Evolutionary conservation across 495 filamentous ascomycete genomes (phyloP).

Genomic region (Neurospora discreta): DNA sequence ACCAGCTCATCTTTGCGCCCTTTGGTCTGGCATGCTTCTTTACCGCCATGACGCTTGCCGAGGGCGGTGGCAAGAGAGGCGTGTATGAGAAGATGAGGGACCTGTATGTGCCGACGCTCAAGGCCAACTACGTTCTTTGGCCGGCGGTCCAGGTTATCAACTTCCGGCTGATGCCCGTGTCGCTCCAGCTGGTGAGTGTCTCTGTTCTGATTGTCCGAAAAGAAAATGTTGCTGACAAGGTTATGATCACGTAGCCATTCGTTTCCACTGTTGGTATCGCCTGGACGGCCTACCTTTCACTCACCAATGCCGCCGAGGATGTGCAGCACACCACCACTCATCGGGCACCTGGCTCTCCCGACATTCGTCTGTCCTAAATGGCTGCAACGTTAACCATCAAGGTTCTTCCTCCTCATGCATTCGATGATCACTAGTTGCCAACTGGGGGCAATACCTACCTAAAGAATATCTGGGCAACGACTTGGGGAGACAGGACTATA

Average conservation of each 20-base stretch:
- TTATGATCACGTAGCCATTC: constrained; percentile 58
- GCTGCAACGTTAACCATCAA: neutral
- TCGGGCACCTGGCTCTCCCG: constrained; percentile 21
- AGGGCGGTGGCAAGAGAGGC: constrained; percentile 77
- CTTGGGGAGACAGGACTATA: neutral
- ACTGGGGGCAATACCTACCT: neutral
- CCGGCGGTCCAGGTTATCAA: constrained; percentile 94
- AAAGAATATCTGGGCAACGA: neutral
- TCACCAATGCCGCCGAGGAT: constrained; percentile 83
- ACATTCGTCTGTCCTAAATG: constrained; percentile 14
- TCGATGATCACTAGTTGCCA: neutral
- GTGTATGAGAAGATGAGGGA: constrained; percentile 79
- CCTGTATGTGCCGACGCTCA: constrained; percentile 85
- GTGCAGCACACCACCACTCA: constrained; percentile 2
- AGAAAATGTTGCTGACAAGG: neutral
- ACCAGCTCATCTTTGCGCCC: constrained; percentile 94
- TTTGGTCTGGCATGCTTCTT: constrained; percentile 87
- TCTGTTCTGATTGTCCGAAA: neutral
- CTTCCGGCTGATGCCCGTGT: constrained; percentile 87
- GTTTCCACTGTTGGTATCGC: constrained; percentile 94
- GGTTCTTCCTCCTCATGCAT: neutral
- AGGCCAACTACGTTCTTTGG: constrained; percentile 96
- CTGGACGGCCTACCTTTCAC: constrained; percentile 97
- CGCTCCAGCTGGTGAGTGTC: constrained; percentile 85
- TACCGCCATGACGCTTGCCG: constrained; percentile 89